Base-by-base conservation (phyloP, 345 rosid species). In the Rhodomyrtus tomentosa region DNA sequence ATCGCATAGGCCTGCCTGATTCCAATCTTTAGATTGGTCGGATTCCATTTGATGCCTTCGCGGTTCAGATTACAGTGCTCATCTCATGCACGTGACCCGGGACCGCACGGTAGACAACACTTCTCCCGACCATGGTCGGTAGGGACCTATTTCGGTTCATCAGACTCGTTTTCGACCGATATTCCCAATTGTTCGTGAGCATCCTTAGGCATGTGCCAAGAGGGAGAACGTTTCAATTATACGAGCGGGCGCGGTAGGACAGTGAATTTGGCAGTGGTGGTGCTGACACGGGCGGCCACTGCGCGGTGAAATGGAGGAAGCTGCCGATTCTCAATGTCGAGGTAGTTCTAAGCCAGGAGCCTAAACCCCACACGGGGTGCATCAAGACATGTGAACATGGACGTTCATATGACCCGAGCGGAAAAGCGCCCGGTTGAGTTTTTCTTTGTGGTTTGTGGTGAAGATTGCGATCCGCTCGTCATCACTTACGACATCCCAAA, bases 341-440 rank as follows among this genome's bases (percentile, higher is more conserved):
- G 87, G 82, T 92, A 93, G 40, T 89, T 92, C 9, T 53, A 7
- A 7, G 91, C 91, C 25, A 90, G 88, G 72, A 83, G 18, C 80
- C 20, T 86, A 79, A 92, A 92, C 16, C 85, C 85, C 88, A 32
- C 42, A 45, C 0, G 86, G 86, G 4, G 87, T 91, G 80, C 90
- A 88, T 16, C 90, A 89, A 5, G 92, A 88, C 91, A 92, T 88
- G 88, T 89, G 88, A 45, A 93, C 55, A 55, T 92, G 95, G 45
- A 92, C 21, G 25, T 93, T 93, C 93, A 91, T 91, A 27, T 91
- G 85, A 9, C 94, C 92, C 3, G 91, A 91, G 1, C 91, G 83
- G 27, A 91, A 50, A 86, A 91, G 79, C 15, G 92, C 90, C 0
- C 85, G 86, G 87, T 92, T 90, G 18, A 92, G 87, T 87, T 86